Base-by-base conservation (phyloP, 108 stramenopile genomes). In the Stephanodiscus minutulus region DNA sequence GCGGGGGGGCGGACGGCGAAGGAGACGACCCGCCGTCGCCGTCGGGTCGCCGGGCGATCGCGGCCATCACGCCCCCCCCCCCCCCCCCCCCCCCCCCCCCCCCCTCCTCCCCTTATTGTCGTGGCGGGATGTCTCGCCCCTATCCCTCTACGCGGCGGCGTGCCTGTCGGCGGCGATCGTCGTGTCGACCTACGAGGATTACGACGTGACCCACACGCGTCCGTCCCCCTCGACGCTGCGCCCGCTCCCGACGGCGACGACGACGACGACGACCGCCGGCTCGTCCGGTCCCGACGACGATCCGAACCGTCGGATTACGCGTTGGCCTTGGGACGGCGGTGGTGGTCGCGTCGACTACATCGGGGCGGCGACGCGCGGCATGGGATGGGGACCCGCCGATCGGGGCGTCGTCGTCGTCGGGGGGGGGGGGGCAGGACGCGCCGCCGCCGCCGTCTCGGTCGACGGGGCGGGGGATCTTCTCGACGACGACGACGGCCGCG, bases 141-240 rank as follows among this genome's bases (percentile, higher is more conserved):
- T 78, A 33, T 71, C 77, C 3, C 2, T 78, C n/a, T 50, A 63
- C 43, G 27, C 59, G 25, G 57, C 55, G 27, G 22, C 39, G 25
- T 78, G 76, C 18, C 72, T 82, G 12, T 33, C 33, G 12, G 50
- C 10, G 10, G 81, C 81, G 12, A n/a, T 63, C 6, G 12, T 74
- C 10, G 20, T 82, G 21, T 82, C 81, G 31, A 78, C 81, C 8
- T 82, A 76, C 25, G 81, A 82, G 56, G 81, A 82, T 74, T 82
- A 62, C 41, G 81, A 82, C 24, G 81, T 82, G 20, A 82, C 81
- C 9, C 81, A 82, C 64, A 60, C 52, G 1, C 76, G 77, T 37
- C 81, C 81, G 4, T 54, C 37, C 63, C 77, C 72, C 3, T 77
- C 77, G 7, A 78, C 81, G 20, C 33, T 82, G 35, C 76, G 81